Evolutionary conservation across 2,329 filamentous ascomycete species (phyloP).

Genomic region (Whalleya microplaca): DNA sequence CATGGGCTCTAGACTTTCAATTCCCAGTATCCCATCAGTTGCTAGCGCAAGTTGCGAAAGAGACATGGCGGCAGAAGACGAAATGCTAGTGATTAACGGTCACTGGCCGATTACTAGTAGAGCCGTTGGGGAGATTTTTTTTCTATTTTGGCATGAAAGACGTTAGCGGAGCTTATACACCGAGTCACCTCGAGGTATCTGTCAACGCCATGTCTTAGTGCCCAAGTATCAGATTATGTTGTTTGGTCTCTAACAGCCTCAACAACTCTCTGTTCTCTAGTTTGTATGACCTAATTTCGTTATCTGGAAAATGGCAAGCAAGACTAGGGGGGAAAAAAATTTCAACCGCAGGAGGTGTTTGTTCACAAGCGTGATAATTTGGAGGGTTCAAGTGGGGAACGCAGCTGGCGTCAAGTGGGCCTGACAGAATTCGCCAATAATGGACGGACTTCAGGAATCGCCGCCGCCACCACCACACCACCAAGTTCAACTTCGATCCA

Average conservation of each 20-base stretch:
- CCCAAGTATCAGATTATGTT: slow-evolving; percentile 16
- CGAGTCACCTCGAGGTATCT: slow-evolving; percentile 20
- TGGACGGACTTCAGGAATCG: slow-evolving; percentile 16
- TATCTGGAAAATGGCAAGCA: slow-evolving; percentile 6
- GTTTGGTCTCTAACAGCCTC: slow-evolving; percentile 13
- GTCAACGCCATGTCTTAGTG: slow-evolving; percentile 17
- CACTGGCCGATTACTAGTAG: slow-evolving; percentile 12
- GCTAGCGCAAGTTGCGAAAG: slow-evolving; percentile 30
- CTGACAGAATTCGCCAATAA: slow-evolving; percentile 27
- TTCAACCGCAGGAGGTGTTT: slow-evolving; percentile 25
- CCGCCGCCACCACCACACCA: slow-evolving; percentile 26
- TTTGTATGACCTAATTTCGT: too few species aligned
- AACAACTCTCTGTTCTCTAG: too few species aligned
- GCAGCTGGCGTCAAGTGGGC: slow-evolving; percentile 23
- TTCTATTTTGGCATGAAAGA: slow-evolving; percentile 9
- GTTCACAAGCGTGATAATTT: slow-evolving; percentile 14
- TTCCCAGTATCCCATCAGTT: slow-evolving; percentile 9
- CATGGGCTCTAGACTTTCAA: slow-evolving; percentile 21
- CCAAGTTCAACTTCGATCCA: slow-evolving; percentile 9
- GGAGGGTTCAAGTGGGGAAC: slow-evolving; percentile 19
- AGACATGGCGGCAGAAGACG: background rate
- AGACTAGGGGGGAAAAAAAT: slow-evolving; percentile 23
- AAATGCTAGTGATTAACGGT: slow-evolving; percentile 10
- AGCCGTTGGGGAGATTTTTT: slow-evolving; percentile 17
- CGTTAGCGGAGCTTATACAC: slow-evolving; percentile 4